Evolutionary conservation across 2,329 filamentous ascomycete genomes (phyloP).

Genomic region (Parastagonospora avenae): DNA sequence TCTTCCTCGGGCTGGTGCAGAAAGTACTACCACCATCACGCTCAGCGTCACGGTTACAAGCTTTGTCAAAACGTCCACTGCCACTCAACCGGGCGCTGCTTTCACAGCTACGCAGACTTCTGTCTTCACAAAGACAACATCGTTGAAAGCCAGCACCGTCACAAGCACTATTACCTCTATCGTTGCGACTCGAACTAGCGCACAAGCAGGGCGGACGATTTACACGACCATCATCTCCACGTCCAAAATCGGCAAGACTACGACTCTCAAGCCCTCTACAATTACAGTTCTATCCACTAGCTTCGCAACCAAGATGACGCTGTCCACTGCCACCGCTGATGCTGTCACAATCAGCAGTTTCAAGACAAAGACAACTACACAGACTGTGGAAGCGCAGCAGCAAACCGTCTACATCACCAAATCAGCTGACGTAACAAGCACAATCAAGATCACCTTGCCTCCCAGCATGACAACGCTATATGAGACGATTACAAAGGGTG

Average conservation of each 20-base stretch:
- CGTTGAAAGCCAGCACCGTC: slow-evolving; percentile 18
- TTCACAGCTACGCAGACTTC: slow-evolving; percentile 14
- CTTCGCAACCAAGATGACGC: slow-evolving; percentile 9
- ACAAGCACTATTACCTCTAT: slow-evolving; percentile 26
- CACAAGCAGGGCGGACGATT: slow-evolving; percentile 27
- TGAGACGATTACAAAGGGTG: slow-evolving; percentile 16
- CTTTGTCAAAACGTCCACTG: slow-evolving; percentile 21
- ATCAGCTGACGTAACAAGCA: slow-evolving; percentile 19
- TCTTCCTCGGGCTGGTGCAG: slow-evolving; percentile 13
- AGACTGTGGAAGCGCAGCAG: slow-evolving; percentile 11
- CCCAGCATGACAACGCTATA: slow-evolving; percentile 15
- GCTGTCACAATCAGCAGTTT: slow-evolving; percentile 25
- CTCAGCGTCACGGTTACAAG: slow-evolving; percentile 30
- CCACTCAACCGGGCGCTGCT: slow-evolving; percentile 19
- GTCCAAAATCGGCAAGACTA: slow-evolving; percentile 18
- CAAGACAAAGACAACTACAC: slow-evolving; percentile 15
- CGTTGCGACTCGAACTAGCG: slow-evolving; percentile 25
- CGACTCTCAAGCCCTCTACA: slow-evolving; percentile 22
- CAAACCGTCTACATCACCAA: slow-evolving; percentile 15
- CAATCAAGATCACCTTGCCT: slow-evolving; percentile 25
- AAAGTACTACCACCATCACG: slow-evolving; percentile 27
- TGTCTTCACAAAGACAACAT: slow-evolving; percentile 13
- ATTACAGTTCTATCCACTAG: slow-evolving; percentile 14
- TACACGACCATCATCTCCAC: slow-evolving; percentile 21
- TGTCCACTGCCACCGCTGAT: slow-evolving; percentile 21